Conservation (phyloP, 108 stramenopile genomes). For the Nitzschia inconspicua region DNA sequence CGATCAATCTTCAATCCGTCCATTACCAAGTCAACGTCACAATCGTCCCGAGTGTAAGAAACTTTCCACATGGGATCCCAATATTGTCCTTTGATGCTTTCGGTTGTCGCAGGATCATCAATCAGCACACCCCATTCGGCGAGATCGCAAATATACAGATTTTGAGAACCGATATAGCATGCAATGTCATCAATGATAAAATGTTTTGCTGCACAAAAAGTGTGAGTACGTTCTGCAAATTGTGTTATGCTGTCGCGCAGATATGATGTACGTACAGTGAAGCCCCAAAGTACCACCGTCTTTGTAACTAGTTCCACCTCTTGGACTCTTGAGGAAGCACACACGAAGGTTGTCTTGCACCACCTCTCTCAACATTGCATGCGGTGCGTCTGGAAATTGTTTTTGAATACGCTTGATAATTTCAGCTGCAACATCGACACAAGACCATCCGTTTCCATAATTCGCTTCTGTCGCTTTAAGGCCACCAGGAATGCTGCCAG, state of each 20-base stretch:
- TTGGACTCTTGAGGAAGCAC: conserved; percentile 35
- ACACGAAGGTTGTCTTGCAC: conserved; percentile 38
- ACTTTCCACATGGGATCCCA: conserved; percentile 56
- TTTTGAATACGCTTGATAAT: conserved; percentile 35
- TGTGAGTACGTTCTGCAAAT: background rate
- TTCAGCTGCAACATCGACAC: conserved; percentile 56
- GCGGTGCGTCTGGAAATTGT: conserved; percentile 26
- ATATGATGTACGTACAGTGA: conserved; percentile 16
- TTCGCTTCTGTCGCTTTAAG: conserved; percentile 43
- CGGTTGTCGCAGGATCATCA: conserved; percentile 23
- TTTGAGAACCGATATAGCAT: conserved; percentile 44
- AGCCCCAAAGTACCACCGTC: conserved; percentile 47
- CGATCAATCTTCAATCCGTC: conserved; percentile 60
- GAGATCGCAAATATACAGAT: conserved; percentile 40
- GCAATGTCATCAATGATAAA: conserved; percentile 48
- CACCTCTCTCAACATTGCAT: conserved; percentile 24
- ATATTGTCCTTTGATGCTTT: conserved; percentile 23
- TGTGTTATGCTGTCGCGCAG: background rate
- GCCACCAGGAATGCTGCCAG: conserved; percentile 29
- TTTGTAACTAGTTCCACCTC: conserved; percentile 21
- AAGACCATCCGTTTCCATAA: conserved; percentile 65
- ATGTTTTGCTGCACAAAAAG: conserved; percentile 25
- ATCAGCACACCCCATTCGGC: conserved; percentile 55
- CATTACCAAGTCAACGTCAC: conserved; percentile 57
- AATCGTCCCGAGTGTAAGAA: conserved; percentile 56